These are phyloP conservation scores for Ceratocystis smalleyi DNA, from an alignment of 2,329 filamentous ascomycete species.

Conservation along the genomic window DNA sequence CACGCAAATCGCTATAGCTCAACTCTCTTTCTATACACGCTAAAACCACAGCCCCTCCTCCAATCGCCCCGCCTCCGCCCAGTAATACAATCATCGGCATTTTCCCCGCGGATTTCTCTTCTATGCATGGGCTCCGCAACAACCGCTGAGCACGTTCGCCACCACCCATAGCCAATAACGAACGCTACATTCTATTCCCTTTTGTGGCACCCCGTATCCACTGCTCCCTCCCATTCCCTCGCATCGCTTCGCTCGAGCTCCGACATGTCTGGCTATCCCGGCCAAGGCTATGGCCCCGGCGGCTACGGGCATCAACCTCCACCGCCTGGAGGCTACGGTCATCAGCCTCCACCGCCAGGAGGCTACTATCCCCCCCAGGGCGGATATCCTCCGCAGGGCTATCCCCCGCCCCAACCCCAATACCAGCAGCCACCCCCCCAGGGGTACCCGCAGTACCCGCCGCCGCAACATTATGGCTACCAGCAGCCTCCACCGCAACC, in stretches of 20 bases:
- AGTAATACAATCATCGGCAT: background rate
- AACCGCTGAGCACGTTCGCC: background rate
- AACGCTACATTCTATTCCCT: background rate
- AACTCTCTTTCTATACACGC: background rate
- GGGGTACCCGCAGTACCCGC: constrained; percentile 3
- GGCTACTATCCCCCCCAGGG: constrained; percentile 18
- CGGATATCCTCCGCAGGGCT: constrained; percentile 11
- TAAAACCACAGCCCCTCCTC: background rate
- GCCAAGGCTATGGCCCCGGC: constrained; percentile 19
- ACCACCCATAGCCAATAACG: background rate
- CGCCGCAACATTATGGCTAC: constrained; percentile 12
- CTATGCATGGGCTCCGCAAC: background rate
- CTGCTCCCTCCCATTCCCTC: background rate
- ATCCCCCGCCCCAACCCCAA: constrained; percentile 7
- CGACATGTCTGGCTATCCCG: constrained; percentile 16
- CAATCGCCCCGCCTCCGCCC: background rate
- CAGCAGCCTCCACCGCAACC: constrained; percentile 10
- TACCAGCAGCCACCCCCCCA: constrained; percentile 5
- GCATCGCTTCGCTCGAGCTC: background rate
- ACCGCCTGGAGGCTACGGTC: constrained; percentile 17
- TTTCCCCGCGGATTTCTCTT: background rate
- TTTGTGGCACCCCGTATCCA: background rate
- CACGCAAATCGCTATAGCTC: background rate
- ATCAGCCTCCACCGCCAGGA: constrained; percentile 19
- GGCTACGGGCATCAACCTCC: constrained; percentile 17